phyloP scores from a whole-genome alignment of 2,329 filamentous ascomycete species.

The Aspergillus latus region DNA sequence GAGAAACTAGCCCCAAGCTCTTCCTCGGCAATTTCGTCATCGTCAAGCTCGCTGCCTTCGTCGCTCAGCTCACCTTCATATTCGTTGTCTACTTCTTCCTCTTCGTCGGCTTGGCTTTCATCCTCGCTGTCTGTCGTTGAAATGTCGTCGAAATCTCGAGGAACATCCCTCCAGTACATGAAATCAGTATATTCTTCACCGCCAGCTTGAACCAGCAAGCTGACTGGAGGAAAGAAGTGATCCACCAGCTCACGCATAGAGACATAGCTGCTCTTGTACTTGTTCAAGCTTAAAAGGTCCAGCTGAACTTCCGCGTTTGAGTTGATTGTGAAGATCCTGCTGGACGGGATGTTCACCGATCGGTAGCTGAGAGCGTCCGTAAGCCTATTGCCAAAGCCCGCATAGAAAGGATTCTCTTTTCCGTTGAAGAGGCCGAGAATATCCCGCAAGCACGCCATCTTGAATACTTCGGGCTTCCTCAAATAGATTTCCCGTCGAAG shows the following conservation, averaged over 20 bases:
- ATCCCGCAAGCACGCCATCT: slow-evolving; percentile 96
- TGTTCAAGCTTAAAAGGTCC: slow-evolving; percentile 85
- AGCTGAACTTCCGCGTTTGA: slow-evolving; percentile 93
- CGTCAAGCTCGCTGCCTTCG: slow-evolving; percentile 48
- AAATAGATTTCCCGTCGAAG: slow-evolving; percentile 89
- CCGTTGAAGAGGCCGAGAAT: slow-evolving; percentile 84
- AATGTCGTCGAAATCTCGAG: slow-evolving; percentile 83
- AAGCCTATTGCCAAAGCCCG: slow-evolving; percentile 92
- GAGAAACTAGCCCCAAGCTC: slow-evolving; percentile 42
- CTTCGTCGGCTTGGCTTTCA: slow-evolving; percentile 46
- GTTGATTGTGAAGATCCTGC: slow-evolving; percentile 97
- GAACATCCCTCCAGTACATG: slow-evolving; percentile 87
- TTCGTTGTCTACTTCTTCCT: slow-evolving; percentile 45
- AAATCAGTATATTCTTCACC: slow-evolving; percentile 97
- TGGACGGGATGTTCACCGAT: slow-evolving; percentile 90
- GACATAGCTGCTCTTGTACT: slow-evolving; percentile 94
- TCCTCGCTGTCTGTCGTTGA: slow-evolving; percentile 72
- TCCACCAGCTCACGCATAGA: slow-evolving; percentile 97
- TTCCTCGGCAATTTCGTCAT: slow-evolving; percentile 54
- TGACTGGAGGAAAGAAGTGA: slow-evolving; percentile 94
- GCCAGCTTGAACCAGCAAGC: slow-evolving; percentile 79
- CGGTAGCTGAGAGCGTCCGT: slow-evolving; percentile 96
- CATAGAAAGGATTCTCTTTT: slow-evolving; percentile 83
- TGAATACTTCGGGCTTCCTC: slow-evolving; percentile 96
- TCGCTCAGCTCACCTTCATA: slow-evolving; percentile 48